Percentiles rank a stretch among this genome's conserved stretches.
These are phyloP conservation scores for Hanseniaspora valbyensis DNA, from an alignment of 805 yeast species.

Conservation along the genomic window DNA sequence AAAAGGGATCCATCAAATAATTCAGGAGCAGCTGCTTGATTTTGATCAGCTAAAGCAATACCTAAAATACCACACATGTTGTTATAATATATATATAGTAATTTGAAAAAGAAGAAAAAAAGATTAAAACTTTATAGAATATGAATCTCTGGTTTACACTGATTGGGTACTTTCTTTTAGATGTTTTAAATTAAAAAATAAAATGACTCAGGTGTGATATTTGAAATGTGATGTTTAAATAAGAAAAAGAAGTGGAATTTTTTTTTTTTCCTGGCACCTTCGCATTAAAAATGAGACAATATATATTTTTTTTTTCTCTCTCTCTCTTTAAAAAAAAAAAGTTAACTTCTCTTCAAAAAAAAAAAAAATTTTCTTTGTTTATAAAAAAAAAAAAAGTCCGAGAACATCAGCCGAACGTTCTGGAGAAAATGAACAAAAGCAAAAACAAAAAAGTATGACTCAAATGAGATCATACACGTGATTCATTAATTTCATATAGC, in stretches of 20 bases:
- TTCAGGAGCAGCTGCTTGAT: conserved; percentile 71
- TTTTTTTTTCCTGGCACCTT: neutral
- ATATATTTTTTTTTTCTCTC: too few relatives aligned
- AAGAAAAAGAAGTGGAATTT: neutral
- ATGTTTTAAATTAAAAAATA: neutral
- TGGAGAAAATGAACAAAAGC: too few relatives aligned
- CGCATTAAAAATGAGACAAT: too few relatives aligned
- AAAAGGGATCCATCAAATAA: conserved; percentile 85
- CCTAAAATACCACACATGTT: conserved; percentile 93
- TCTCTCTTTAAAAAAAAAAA: neutral
- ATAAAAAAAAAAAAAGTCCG: too few relatives aligned
- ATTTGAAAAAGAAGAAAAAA: too few relatives aligned
- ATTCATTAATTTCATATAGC: too few relatives aligned
- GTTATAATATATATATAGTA: neutral
- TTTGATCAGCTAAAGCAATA: conserved; percentile 66
- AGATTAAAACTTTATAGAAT: neutral
- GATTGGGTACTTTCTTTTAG: neutral
- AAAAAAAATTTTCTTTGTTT: too few relatives aligned
- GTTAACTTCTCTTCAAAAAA: neutral
- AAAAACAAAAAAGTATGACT: too few relatives aligned
- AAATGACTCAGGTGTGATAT: neutral
- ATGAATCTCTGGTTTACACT: neutral
- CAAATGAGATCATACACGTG: too few relatives aligned
- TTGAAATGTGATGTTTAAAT: too few relatives aligned
- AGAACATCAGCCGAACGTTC: too few relatives aligned